A percentile compares a stretch with the other conserved stretches of the same genome.
These are phyloP conservation scores for Basipetospora sp. DNA, from an alignment of 2,329 filamentous ascomycete genomes.

Conservation along the genomic window DNA sequence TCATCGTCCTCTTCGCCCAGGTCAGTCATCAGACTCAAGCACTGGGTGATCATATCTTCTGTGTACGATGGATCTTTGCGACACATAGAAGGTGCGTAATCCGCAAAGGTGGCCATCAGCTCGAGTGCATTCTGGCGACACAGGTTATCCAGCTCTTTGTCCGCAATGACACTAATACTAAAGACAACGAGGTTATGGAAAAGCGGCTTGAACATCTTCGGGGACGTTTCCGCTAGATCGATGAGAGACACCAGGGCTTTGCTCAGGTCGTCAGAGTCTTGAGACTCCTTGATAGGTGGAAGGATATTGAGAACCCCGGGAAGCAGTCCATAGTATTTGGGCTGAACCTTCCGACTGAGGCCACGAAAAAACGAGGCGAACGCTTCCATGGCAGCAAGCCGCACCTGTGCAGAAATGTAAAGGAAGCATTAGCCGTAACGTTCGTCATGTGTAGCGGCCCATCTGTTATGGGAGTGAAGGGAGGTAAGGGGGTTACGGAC, in stretches of 20 bases:
- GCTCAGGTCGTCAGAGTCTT: slow-evolving; percentile 80
- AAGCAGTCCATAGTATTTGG: slow-evolving; percentile 75
- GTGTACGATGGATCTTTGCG: slow-evolving; percentile 87
- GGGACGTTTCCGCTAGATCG: slow-evolving; percentile 82
- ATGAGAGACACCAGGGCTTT: slow-evolving; percentile 83
- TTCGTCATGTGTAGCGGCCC: background rate
- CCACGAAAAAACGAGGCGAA: slow-evolving; percentile 93
- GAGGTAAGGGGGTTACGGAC: slow-evolving; percentile 31
- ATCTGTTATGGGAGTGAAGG: too few species aligned
- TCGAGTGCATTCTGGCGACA: slow-evolving; percentile 90
- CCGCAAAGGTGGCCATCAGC: slow-evolving; percentile 94
- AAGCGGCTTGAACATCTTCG: slow-evolving; percentile 93
- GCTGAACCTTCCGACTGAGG: slow-evolving; percentile 71
- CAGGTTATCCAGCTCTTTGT: slow-evolving; percentile 84
- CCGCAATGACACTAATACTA: slow-evolving; percentile 81
- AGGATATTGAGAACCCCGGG: slow-evolving; percentile 89
- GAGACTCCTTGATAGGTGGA: slow-evolving; percentile 79
- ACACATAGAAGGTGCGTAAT: slow-evolving; percentile 87
- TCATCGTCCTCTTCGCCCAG: slow-evolving; percentile 89
- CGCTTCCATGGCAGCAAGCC: slow-evolving; percentile 86
- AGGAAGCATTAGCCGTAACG: background rate
- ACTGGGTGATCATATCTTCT: slow-evolving; percentile 95
- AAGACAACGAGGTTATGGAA: slow-evolving; percentile 89
- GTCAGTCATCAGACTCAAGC: slow-evolving; percentile 94
- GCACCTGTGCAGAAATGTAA: slow-evolving; percentile 55